phyloP scores from a whole-genome alignment of 2,329 filamentous ascomycete species.

The Leptosphaerulina australis region DNA sequence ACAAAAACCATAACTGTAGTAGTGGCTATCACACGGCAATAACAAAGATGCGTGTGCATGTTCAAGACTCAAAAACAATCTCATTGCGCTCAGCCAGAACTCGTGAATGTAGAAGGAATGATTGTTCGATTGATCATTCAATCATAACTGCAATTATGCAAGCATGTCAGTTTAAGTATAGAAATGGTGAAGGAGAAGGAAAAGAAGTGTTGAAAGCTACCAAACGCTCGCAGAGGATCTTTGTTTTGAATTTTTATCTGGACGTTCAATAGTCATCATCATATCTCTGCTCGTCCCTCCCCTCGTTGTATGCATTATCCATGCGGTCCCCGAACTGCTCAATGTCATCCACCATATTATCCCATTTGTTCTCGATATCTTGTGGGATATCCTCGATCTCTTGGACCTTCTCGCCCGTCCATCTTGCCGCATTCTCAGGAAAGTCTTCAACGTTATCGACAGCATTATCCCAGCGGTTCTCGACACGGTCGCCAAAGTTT shows the following conservation, averaged over 20 bases:
- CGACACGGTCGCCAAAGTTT: conserved; percentile 30
- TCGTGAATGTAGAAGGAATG: too few species aligned
- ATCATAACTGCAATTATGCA: too few species aligned
- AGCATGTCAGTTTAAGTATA: too few species aligned
- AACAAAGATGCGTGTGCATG: too few species aligned
- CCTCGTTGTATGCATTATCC: conserved; percentile 32
- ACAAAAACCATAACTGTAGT: too few species aligned
- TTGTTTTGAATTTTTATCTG: not conserved
- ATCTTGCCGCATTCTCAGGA: conserved; percentile 30
- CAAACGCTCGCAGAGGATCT: not conserved
- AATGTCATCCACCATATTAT: conserved; percentile 24
- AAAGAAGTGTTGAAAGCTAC: not conserved
- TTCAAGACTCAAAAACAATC: too few species aligned
- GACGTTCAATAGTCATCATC: conserved; percentile 26
- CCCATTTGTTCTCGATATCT: conserved; percentile 34
- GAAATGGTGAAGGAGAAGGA: not conserved
- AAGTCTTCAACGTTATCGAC: conserved; percentile 35
- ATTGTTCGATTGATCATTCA: too few species aligned
- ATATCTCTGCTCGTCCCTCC: conserved; percentile 31
- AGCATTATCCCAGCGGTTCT: conserved; percentile 27
- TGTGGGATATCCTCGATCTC: conserved; percentile 33
- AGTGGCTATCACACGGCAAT: too few species aligned
- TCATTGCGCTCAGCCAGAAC: too few species aligned
- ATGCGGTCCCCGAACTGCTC: conserved; percentile 31
- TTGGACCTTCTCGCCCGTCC: conserved; percentile 35